Percentiles rank a stretch among this genome's conserved stretches.
Conservation (phyloP, 176 grass and related monocot genomes). For the Olyra latifolia region DNA sequence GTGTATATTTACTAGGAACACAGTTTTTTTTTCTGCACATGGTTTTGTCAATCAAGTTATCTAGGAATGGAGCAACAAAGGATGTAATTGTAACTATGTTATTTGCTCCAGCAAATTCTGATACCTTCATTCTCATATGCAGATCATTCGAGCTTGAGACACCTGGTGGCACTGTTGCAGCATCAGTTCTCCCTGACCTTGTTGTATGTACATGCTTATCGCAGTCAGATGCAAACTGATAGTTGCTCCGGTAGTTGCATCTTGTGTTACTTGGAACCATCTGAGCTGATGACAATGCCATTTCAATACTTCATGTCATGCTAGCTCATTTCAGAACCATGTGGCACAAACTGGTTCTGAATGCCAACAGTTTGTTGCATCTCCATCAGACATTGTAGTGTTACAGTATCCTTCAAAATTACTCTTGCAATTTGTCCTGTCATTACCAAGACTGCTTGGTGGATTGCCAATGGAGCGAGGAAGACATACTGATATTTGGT, state of each 20-base stretch:
- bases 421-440: background rate
- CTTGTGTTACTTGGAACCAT: background rate
- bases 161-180: background rate
- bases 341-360: background rate
- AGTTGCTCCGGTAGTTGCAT: background rate
- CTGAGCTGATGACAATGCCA: background rate
- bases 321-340: background rate
- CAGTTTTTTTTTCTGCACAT: background rate
- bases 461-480: background rate
- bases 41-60: background rate
- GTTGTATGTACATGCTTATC: slow-evolving; percentile 10
- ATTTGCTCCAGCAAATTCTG: background rate
- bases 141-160: slow-evolving; percentile 38
- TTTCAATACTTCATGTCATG: background rate
- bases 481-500: background rate
- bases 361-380: background rate
- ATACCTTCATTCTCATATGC: background rate
- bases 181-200: background rate
- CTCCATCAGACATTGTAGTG: background rate
- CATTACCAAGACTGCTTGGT: background rate
- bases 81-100: background rate
- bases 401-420: background rate
- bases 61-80: background rate
- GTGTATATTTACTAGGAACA: background rate
- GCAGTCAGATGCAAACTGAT: background rate